These are phyloP conservation scores for Starmerella asiatica DNA, from an alignment of 805 yeast species.

Conservation along the genomic window DNA sequence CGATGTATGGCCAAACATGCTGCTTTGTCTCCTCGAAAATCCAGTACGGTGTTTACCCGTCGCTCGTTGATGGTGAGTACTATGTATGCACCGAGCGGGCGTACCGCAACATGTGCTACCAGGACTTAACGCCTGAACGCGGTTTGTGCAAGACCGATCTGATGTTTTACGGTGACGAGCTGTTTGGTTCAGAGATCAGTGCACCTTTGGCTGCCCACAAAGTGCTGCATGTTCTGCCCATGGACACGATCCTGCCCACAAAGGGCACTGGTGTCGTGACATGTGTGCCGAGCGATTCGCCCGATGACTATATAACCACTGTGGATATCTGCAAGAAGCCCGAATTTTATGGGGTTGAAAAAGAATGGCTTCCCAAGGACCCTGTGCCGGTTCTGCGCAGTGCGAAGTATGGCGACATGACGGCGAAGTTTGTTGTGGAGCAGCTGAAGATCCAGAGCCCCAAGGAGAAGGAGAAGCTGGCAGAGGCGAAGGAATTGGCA, in stretches of 20 bases:
- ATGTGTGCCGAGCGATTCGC: constrained; percentile 97
- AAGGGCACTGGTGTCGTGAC: constrained; percentile 99
- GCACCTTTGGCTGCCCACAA: constrained; percentile 69
- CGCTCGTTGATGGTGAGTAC: constrained; percentile 54
- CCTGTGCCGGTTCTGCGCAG: constrained; percentile 49
- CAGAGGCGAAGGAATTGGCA: constrained; percentile 85
- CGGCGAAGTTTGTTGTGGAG: constrained; percentile 74
- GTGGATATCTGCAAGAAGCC: constrained; percentile 77
- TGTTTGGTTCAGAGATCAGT: constrained; percentile 73
- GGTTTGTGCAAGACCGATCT: constrained; percentile 56
- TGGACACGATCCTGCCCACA: constrained; percentile 89
- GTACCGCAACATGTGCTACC: constrained; percentile 93
- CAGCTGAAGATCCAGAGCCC: constrained; percentile 88
- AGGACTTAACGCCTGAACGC: constrained; percentile 78
- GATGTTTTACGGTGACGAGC: constrained; percentile 50
- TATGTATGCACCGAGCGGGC: constrained; percentile 88
- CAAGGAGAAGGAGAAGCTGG: constrained; percentile 73
- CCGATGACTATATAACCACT: constrained; percentile 87
- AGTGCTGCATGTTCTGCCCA: constrained; percentile 75
- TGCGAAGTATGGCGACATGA: constrained; percentile 72
- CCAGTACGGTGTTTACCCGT: constrained; percentile 79
- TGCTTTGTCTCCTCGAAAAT: constrained; percentile 95
- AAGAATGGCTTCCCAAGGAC: constrained; percentile 58
- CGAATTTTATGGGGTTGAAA: constrained; percentile 71
- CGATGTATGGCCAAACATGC: constrained; percentile 97